Percentiles rank a stretch among this genome's conserved stretches.
Conservation (phyloP, 495 filamentous ascomycete species). For the Penicillium paxilli region DNA sequence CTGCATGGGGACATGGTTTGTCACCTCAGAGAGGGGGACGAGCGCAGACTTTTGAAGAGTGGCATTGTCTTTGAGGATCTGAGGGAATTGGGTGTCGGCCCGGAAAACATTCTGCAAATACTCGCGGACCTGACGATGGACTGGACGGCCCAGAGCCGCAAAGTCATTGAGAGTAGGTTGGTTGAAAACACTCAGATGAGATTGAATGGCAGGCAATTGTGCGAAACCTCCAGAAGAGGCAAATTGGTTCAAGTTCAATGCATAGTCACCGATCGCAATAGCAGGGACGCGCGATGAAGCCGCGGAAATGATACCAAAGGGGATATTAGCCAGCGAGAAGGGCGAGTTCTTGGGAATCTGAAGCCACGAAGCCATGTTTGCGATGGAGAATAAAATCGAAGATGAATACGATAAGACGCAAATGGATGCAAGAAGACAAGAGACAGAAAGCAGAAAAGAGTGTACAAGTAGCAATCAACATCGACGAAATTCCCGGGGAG, state of each 20-base stretch:
- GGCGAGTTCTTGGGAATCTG: conserved; percentile 61
- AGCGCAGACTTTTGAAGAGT: conserved; percentile 53
- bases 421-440: conserved; percentile 1
- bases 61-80: conserved; percentile 58
- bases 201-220: conserved; percentile 56
- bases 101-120: conserved; percentile 73
- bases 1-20: conserved; percentile 77
- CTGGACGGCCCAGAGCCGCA: conserved; percentile 69
- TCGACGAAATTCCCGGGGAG: conserved; percentile 1
- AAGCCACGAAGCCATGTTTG: conserved; percentile 65
- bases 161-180: conserved; percentile 79
- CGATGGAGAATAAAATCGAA: neutral
- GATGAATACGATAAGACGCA: neutral
- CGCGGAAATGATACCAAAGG: conserved; percentile 82
- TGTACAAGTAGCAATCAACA: neutral
- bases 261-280: conserved; percentile 76
- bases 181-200: conserved; percentile 61
- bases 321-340: conserved; percentile 89
- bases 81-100: conserved; percentile 56
- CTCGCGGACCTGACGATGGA: conserved; percentile 70
- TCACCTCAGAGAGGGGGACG: conserved; percentile 57
- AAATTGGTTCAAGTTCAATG: conserved; percentile 74
- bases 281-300: conserved; percentile 61
- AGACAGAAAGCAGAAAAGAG: conserved; percentile 2
- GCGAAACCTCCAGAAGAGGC: conserved; percentile 58